Percentiles rank a stretch among this genome's conserved stretches.
Conservation (phyloP, 2,329 filamentous ascomycete genomes). For the Capronia coronata region DNA sequence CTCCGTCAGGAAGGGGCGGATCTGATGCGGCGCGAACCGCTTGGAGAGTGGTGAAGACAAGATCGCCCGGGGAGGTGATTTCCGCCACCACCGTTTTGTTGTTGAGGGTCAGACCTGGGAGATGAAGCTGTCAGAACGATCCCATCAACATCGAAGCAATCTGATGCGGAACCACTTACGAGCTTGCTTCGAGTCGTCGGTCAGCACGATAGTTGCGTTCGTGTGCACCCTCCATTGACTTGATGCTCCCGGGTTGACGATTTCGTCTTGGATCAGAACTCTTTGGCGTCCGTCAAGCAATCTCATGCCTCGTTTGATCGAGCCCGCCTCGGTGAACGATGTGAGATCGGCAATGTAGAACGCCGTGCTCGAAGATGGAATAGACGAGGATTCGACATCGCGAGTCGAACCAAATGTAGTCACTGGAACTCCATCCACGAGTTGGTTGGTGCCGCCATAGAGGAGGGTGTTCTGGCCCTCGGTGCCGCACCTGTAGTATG, state of each 20-base stretch:
- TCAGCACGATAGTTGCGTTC: constrained; percentile 2
- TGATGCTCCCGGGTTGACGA: constrained; percentile 4
- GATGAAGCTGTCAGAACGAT: background rate
- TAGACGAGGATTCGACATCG: background rate
- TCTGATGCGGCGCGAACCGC: background rate
- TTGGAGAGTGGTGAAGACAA: constrained; percentile 3
- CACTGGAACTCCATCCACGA: constrained; percentile 5
- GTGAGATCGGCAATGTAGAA: constrained; percentile 5
- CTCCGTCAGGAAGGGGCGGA: background rate
- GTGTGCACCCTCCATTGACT: constrained; percentile 9
- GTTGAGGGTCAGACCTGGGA: constrained; percentile 2
- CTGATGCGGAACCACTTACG: background rate
- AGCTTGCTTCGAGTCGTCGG: constrained; percentile 6
- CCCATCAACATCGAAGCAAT: background rate
- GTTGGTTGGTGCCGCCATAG: constrained; percentile 4
- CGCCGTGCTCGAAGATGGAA: background rate
- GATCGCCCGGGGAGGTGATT: constrained; percentile 4
- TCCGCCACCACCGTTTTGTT: constrained; percentile 3
- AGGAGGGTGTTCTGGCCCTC: constrained; percentile 6
- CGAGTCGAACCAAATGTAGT: constrained; percentile 4
- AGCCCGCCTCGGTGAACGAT: constrained; percentile 1
- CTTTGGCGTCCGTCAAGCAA: constrained; percentile 4
- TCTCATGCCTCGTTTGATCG: constrained; percentile 6
- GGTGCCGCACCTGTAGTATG: constrained; percentile 8
- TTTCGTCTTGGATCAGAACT: constrained; percentile 8